Base-by-base conservation (phyloP, 2,329 filamentous ascomycete species). In the Colletotrichum truncatum region DNA sequence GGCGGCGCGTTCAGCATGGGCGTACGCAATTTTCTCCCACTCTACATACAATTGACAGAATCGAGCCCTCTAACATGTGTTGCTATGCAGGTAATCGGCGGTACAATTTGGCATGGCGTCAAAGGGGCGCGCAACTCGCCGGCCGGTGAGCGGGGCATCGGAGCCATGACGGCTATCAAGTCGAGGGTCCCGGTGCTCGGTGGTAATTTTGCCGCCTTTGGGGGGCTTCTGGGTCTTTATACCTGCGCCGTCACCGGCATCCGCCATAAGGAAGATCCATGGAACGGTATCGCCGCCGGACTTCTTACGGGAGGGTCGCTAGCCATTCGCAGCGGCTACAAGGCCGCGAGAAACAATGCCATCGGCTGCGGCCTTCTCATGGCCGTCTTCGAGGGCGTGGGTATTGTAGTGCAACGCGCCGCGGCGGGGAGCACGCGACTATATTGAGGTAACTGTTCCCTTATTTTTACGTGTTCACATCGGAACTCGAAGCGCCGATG, bases 1-100 rank as follows among this genome's bases (percentile, higher is more conserved):
- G 96, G 96, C 69, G 96, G 96, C 82, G 96, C 95, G 63, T 98
- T 98, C 75, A 91, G 88, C 77, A 98, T 98, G 95, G 95, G 95
- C 73, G 93, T 57, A 69, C 32, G 10, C 7, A 21, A 51, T 25
- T 25, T 26, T 28, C 25, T 34, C 28, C 4, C 32, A 21, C 26
- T 12, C 5, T 9, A n/a, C n/a, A n/a, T 7, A 26, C 1, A 0
- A 34, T 43, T 43, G 39, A 43, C 25, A 4, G 25, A 1, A 43
- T 7, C 0, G 12, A 52, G 32, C 49, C 38, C 12, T 14, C 54
- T 21, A n/a, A 51, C 46, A 10, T 1, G n/a, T 1, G n/a, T n/a
- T n/a, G n/a, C n/a, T n/a, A 4, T 0, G 34, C 7, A 39, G 12
- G 89, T 89, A 67, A 91, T 93, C 71, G 90, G 90, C 74, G 91